A percentile compares a stretch with the other conserved stretches of the same genome.
phyloP scores from a whole-genome alignment of 805 yeast species.

The Saturnispora halmiae region DNA sequence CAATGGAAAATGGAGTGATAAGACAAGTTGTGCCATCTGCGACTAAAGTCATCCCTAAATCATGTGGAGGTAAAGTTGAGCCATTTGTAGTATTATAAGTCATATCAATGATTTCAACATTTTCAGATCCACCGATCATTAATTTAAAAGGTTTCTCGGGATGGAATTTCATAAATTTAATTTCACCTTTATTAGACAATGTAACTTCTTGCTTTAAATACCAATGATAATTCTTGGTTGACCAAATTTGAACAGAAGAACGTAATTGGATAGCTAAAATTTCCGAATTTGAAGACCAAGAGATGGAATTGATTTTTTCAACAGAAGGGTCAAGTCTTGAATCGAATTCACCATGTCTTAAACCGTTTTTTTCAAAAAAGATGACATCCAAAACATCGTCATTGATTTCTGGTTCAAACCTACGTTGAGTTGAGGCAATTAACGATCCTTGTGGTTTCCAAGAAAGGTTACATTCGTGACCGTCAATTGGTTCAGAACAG shows the following conservation, averaged over 20 bases:
- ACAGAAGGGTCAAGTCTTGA: slow-evolving; percentile 46
- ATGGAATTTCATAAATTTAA: slow-evolving; percentile 61
- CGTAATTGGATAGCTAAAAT: slow-evolving; percentile 58
- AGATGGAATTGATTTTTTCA: slow-evolving; percentile 41
- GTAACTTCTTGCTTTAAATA: slow-evolving; percentile 73
- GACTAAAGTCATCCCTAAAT: slow-evolving; percentile 71
- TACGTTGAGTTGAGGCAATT: slow-evolving; percentile 74
- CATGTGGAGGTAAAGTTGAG: slow-evolving; percentile 57
- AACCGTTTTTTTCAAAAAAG: slow-evolving; percentile 89
- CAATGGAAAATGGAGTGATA: slow-evolving; percentile 73
- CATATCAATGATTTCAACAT: slow-evolving; percentile 58
- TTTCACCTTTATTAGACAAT: slow-evolving; percentile 25
- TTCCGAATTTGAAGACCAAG: slow-evolving; percentile 80
- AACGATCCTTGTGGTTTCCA: slow-evolving; percentile 92
- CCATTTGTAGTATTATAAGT: slow-evolving; percentile 58
- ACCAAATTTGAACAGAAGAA: slow-evolving; percentile 76
- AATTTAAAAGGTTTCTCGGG: slow-evolving; percentile 79
- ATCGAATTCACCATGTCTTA: slow-evolving; percentile 79
- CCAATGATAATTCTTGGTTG: slow-evolving; percentile 92
- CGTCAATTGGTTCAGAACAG: slow-evolving; percentile 84
- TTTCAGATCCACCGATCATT: slow-evolving; percentile 48
- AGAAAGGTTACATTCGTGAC: slow-evolving; percentile 59
- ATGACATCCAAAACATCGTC: slow-evolving; percentile 45
- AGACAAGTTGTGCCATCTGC: slow-evolving; percentile 65
- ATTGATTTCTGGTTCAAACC: slow-evolving; percentile 37